Conservation (phyloP, 345 rosid genomes). For the Citrus sp. region DNA sequence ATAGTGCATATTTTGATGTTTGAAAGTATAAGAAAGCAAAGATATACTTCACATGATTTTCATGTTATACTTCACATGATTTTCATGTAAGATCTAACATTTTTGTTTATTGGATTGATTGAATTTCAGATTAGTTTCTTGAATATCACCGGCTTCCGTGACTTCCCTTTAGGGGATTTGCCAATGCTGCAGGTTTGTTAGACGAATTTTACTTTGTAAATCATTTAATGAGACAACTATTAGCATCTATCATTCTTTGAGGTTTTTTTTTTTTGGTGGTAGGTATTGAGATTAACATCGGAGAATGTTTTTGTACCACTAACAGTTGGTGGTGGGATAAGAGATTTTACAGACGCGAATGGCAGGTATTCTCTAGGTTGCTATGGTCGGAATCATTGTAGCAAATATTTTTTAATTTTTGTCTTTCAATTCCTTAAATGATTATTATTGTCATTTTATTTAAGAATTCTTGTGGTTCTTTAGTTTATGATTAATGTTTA, state of each 20-base stretch:
- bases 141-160: conserved; percentile 92
- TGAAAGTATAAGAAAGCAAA: not conserved
- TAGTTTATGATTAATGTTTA: not conserved
- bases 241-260: not conserved
- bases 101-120: conserved; percentile 13
- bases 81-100: conserved; percentile 1
- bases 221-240: not conserved
- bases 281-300: conserved; percentile 90
- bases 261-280: not conserved
- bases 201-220: not conserved
- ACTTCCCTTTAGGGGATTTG: conserved; percentile 93
- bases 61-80: not conserved
- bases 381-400: not conserved
- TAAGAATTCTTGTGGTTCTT: not conserved
- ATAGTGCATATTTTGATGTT: not conserved
- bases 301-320: conserved; percentile 97
- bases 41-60: conserved; percentile 3
- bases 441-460: not conserved
- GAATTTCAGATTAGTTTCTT: conserved; percentile 78
- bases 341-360: conserved; percentile 92
- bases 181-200: conserved; percentile 89
- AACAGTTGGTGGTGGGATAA: conserved; percentile 97
- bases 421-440: not conserved
- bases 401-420: not conserved
- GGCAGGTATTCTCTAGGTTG: conserved; percentile 58